Percentiles rank a stretch among this genome's conserved stretches.
phyloP scores from a whole-genome alignment of 768 basidiomycete species.

The Auricularia heimuer region DNA sequence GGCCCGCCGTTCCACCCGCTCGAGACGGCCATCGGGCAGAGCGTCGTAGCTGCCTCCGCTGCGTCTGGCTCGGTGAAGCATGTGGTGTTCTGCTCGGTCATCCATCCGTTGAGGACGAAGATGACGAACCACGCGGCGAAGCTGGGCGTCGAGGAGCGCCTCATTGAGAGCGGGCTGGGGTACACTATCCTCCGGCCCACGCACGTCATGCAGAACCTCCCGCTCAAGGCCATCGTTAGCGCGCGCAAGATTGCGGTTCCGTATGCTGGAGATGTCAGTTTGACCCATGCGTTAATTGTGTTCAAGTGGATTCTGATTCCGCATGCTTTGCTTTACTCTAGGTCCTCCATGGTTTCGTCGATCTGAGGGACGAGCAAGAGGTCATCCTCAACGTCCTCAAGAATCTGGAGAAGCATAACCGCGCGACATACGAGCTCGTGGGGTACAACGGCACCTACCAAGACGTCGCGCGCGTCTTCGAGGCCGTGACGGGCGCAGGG shows the following conservation, averaged over 20 bases:
- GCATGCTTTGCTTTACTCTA: background rate
- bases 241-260: conserved; percentile 13
- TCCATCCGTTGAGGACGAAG: conserved; percentile 21
- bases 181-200: conserved; percentile 31
- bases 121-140: conserved; percentile 21
- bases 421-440: conserved; percentile 26
- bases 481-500: conserved; percentile 9
- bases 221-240: conserved; percentile 12
- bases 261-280: conserved; percentile 17
- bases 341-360: conserved; percentile 23
- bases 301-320: background rate
- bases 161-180: conserved; percentile 25
- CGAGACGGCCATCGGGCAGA: conserved; percentile 24
- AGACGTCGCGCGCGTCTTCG: conserved; percentile 17
- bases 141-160: conserved; percentile 25
- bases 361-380: conserved; percentile 22
- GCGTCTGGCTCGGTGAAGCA: conserved; percentile 20
- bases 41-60: conserved; percentile 24
- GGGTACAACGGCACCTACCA: conserved; percentile 22
- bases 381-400: conserved; percentile 20
- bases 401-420: conserved; percentile 20
- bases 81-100: conserved; percentile 25
- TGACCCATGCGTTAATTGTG: background rate
- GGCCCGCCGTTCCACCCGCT: conserved; percentile 17
- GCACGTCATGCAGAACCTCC: conserved; percentile 25